These are phyloP conservation scores for Lactarius hatsudake DNA, from an alignment of 768 basidiomycete genomes.

Conservation along the genomic window DNA sequence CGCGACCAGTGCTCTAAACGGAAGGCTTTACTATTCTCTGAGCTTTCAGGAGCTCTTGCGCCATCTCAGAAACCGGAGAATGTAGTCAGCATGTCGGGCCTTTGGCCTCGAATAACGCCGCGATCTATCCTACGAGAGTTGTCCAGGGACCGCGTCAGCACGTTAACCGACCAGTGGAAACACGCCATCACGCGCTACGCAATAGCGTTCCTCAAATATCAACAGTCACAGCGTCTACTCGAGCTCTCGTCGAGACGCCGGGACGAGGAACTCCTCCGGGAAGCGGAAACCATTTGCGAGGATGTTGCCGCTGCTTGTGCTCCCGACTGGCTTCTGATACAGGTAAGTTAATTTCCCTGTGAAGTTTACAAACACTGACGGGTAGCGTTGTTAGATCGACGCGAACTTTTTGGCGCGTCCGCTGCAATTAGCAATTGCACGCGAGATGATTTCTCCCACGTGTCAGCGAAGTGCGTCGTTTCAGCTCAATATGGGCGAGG, in stretches of 20 bases:
- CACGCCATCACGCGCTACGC: neutral
- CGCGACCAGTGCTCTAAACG: neutral
- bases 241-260: constrained; percentile 5
- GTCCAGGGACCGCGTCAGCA: constrained; percentile 26
- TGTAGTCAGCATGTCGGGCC: neutral
- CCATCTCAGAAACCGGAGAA: constrained; percentile 1
- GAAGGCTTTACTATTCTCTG: neutral
- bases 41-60: neutral
- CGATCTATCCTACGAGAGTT: constrained; percentile 25
- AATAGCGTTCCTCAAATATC: neutral
- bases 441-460: constrained; percentile 46
- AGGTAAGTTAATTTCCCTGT: neutral
- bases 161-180: constrained; percentile 6
- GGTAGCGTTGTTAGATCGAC: constrained; percentile 39
- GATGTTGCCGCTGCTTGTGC: neutral
- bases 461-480: constrained; percentile 38
- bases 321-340: constrained; percentile 18
- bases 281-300: neutral
- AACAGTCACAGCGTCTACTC: constrained; percentile 12
- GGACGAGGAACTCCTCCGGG: constrained; percentile 12
- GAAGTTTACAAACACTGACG: neutral
- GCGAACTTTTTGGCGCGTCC: constrained; percentile 43
- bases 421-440: constrained; percentile 42
- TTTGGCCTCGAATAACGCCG: constrained; percentile 18
- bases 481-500: constrained; percentile 63